Evolutionary conservation across 306 rosid genomes (phyloP).

Genomic region (Betula pendula): DNA sequence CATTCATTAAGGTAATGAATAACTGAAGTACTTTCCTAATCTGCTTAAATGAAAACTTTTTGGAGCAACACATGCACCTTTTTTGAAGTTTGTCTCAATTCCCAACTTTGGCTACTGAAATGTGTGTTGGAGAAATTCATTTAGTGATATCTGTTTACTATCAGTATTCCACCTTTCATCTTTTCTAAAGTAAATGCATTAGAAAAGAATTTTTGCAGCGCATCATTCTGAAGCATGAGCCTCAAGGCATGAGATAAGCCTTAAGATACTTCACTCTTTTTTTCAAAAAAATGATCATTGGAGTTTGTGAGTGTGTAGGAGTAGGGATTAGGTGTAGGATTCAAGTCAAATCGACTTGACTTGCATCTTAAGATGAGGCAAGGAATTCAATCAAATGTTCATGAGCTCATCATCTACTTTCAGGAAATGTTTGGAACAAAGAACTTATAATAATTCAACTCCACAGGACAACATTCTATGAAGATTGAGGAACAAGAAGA

Average conservation of each 20-base stretch:
- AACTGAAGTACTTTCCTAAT: slow-evolving; percentile 13
- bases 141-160: background rate
- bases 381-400: background rate
- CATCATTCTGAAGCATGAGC: background rate
- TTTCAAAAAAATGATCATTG: too few relatives aligned
- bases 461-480: background rate
- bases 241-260: background rate
- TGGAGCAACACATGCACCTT: slow-evolving; percentile 2
- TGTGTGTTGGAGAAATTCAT: background rate
- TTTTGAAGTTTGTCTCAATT: too few relatives aligned
- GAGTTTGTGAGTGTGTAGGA: too few relatives aligned
- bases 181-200: background rate
- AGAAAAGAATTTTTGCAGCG: background rate
- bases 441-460: background rate
- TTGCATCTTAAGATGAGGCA: background rate
- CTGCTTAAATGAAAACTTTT: slow-evolving; percentile 11
- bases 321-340: background rate
- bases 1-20: slow-evolving; percentile 69
- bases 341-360: background rate
- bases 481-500: background rate
- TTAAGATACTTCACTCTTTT: background rate
- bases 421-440: background rate
- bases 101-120: background rate
- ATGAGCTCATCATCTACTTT: background rate
- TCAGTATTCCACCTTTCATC: background rate